A percentile compares a stretch with the other conserved stretches of the same genome.
Conservation (phyloP, 2,329 filamentous ascomycete genomes). For the Myriosclerotinia curreyana region DNA sequence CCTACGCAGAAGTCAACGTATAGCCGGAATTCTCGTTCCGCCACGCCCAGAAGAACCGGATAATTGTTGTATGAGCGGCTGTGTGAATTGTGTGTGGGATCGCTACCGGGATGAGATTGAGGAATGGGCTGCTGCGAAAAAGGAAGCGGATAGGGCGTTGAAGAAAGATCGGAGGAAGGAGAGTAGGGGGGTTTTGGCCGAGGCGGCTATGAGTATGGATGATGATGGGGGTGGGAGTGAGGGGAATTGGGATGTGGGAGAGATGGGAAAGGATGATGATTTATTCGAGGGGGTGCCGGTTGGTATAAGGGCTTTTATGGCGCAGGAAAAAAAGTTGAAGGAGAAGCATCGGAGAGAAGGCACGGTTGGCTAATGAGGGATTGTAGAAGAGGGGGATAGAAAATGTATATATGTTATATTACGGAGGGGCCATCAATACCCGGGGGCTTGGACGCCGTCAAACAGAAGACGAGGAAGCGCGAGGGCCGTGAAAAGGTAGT, state of each 20-base stretch:
- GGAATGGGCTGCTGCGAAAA: slow-evolving; percentile 69
- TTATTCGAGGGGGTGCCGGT: slow-evolving; percentile 81
- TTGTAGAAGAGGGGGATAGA: not conserved
- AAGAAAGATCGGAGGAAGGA: slow-evolving; percentile 40
- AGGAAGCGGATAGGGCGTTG: slow-evolving; percentile 31
- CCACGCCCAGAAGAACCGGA: slow-evolving; percentile 86
- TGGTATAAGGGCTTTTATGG: slow-evolving; percentile 96
- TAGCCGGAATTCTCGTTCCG: slow-evolving; percentile 80
- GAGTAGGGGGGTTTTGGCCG: not conserved
- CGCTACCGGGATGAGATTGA: slow-evolving; percentile 87
- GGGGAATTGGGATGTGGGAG: slow-evolving; percentile 56
- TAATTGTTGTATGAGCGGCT: slow-evolving; percentile 99
- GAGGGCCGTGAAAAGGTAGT: not conserved
- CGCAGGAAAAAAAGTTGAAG: slow-evolving; percentile 86
- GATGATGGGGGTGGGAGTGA: slow-evolving; percentile 77
- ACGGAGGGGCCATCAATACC: not conserved
- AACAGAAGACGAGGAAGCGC: not conserved
- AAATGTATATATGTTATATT: not conserved
- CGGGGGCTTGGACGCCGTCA: not conserved
- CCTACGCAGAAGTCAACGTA: slow-evolving; percentile 55
- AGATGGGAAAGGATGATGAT: slow-evolving; percentile 52
- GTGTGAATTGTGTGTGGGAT: slow-evolving; percentile 97
- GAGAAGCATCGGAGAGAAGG: slow-evolving; percentile 63
- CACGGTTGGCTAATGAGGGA: slow-evolving; percentile 21
- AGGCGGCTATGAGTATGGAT: slow-evolving; percentile 62